Evolutionary conservation across 2,329 filamentous ascomycete species (phyloP).

Genomic region (Akanthomyces dipterigenus): DNA sequence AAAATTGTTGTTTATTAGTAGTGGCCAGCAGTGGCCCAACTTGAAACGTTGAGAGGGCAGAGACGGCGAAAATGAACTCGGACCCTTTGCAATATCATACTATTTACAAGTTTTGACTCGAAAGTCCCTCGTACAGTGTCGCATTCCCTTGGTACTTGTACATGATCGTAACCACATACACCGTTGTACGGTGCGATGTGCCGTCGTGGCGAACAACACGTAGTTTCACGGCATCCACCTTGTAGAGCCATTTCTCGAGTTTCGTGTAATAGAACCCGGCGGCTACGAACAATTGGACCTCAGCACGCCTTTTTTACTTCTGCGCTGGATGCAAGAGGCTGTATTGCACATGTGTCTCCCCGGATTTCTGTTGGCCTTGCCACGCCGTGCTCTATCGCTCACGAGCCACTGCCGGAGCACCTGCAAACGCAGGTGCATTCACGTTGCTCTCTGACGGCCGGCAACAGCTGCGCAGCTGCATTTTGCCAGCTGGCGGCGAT

Average conservation of each 20-base stretch:
- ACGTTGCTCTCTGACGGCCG: background rate
- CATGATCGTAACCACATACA: background rate
- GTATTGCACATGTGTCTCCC: background rate
- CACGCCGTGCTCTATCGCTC: background rate
- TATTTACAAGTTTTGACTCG: background rate
- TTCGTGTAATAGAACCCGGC: background rate
- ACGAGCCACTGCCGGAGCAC: background rate
- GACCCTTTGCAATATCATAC: background rate
- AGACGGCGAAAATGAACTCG: background rate
- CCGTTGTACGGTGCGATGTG: background rate
- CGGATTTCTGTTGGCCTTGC: background rate
- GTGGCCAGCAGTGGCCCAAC: background rate
- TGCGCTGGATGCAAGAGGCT: background rate
- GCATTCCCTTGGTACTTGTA: background rate
- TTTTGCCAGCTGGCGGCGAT: background rate
- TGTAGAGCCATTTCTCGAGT: background rate
- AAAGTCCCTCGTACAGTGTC: background rate
- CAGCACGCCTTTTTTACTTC: background rate
- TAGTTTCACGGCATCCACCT: background rate
- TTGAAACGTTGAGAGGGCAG: background rate
- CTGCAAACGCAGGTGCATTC: background rate
- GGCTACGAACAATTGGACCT: background rate
- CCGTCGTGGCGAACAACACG: background rate
- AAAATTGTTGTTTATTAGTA: background rate
- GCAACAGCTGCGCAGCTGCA: background rate